Base-by-base conservation (phyloP, 371 early-diverging fungal species). In the Syncephalastrum monosporum region DNA sequence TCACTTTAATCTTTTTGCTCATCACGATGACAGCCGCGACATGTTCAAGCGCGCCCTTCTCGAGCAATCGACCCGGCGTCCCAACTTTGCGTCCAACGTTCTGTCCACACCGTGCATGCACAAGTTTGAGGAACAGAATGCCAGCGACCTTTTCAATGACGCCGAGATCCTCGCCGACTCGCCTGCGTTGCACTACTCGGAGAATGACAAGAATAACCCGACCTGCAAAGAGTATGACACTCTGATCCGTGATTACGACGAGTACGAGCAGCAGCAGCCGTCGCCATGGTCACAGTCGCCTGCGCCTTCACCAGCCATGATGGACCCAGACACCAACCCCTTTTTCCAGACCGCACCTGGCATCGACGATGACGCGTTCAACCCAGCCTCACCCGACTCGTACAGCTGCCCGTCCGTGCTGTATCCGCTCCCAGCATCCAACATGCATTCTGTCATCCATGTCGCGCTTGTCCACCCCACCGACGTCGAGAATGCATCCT, bases 281-380 rank as follows among this genome's bases (percentile, higher is more conserved):
- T 77, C 75, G 3, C 78, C 86, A 17, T 85, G 86, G 86, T 83
- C 84, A 14, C 86, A 85, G 57, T 83, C 83, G 2, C 86, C 86
- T 23, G 79, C 82, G 23, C 82, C 83, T 12, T 83, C 84, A 6
- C 83, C 83, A 15, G 77, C 74, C 47, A 77, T 83, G 61, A 81
- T 81, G 71, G 84, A 86, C 49, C 72, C 83, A 13, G 79, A 83
- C 27, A 64, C 76, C 25, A 86, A 84, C 53, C 84, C 84, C 1
- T 83, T 84, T 55, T 84, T 81, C 55, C 81, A 79, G 56, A 71
- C 79, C 0, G 64, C 71, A 41, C 83, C 83, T 23, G 74, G 73
- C 21, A 84, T 83, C 54, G 84, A 86, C 41, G 84, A 86, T 42
- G 83, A 82, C 21, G 77, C 84, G 23, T 84, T 84, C 52, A 80